Conservation (phyloP, 257 asterid genomes). For the Vinca minor region DNA sequence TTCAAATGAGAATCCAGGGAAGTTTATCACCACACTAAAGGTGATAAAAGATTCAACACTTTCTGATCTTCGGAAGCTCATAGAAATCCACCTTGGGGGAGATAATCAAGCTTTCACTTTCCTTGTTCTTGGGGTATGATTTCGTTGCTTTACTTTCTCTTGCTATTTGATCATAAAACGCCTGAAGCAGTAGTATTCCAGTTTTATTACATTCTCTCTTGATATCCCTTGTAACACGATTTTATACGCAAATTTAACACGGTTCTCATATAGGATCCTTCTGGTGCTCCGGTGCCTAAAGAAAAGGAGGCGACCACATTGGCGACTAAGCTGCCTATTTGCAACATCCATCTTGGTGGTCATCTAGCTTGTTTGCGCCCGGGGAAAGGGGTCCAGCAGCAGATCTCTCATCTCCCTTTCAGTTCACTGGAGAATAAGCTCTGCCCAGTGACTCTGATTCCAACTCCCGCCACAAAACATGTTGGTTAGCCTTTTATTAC, state of each 20-base stretch:
- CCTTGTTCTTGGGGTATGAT: slow-evolving; percentile 50
- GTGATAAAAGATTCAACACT: slow-evolving; percentile 56
- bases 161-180: not conserved
- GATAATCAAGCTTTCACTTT: slow-evolving; percentile 53
- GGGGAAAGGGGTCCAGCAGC: slow-evolving; percentile 25
- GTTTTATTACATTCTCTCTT: not conserved
- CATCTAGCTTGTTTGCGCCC: slow-evolving; percentile 60
- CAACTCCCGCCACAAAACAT: slow-evolving; percentile 19
- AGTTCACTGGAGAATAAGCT: slow-evolving; percentile 48
- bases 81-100: slow-evolving; percentile 58
- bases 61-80: slow-evolving; percentile 72
- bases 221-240: not conserved
- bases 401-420: slow-evolving; percentile 34
- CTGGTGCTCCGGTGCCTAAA: slow-evolving; percentile 57
- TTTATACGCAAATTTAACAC: not conserved
- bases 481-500: slow-evolving; percentile 50
- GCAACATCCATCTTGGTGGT: slow-evolving; percentile 48
- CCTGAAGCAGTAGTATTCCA: not conserved
- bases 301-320: slow-evolving; percentile 46
- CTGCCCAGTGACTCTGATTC: slow-evolving; percentile 35
- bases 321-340: slow-evolving; percentile 51
- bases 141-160: not conserved
- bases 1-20: slow-evolving; percentile 64
- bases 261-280: slow-evolving; percentile 46
- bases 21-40: slow-evolving; percentile 49